These are phyloP conservation scores for Akebia trifoliata DNA, from an alignment of 164 flowering plant species.

Conservation along the genomic window DNA sequence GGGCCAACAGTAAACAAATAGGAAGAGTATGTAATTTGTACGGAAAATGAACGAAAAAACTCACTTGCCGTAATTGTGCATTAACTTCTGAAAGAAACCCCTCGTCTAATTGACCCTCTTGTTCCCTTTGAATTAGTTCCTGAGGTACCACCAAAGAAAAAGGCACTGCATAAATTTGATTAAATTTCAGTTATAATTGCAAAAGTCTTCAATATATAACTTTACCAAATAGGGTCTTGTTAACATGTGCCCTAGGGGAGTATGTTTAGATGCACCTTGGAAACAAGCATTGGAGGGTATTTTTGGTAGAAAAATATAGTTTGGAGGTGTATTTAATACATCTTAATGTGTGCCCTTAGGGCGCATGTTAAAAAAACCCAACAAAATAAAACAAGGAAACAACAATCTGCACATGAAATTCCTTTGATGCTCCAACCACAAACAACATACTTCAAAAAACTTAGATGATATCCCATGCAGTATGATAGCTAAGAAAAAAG, in stretches of 20 bases:
- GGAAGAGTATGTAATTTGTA: too few relatives aligned
- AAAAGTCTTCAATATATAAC: not conserved
- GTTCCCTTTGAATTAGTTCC: constrained; percentile 76
- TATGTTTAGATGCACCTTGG: too few relatives aligned
- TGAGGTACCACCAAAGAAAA: constrained; percentile 17
- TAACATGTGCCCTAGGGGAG: too few relatives aligned
- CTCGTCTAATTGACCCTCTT: constrained; percentile 87
- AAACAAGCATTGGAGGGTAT: too few relatives aligned
- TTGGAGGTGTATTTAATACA: too few relatives aligned
- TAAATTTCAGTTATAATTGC: not conserved
- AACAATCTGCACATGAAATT: not conserved
- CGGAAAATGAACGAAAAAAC: constrained; percentile 17
- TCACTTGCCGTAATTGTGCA: constrained; percentile 86
- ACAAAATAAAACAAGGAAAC: not conserved
- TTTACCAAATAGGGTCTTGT: too few relatives aligned
- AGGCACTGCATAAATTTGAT: not conserved
- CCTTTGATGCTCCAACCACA: not conserved
- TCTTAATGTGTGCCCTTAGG: too few relatives aligned
- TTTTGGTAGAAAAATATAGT: too few relatives aligned
- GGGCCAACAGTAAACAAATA: too few relatives aligned
- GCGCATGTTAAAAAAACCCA: too few relatives aligned
- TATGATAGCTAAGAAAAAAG: not conserved
- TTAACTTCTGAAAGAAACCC: constrained; percentile 89
- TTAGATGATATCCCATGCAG: not conserved
- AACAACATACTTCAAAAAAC: not conserved